A percentile compares a stretch with the other conserved stretches of the same genome.
These are phyloP conservation scores for Zarea fungicola DNA, from an alignment of 2,329 filamentous ascomycete species.

Conservation along the genomic window DNA sequence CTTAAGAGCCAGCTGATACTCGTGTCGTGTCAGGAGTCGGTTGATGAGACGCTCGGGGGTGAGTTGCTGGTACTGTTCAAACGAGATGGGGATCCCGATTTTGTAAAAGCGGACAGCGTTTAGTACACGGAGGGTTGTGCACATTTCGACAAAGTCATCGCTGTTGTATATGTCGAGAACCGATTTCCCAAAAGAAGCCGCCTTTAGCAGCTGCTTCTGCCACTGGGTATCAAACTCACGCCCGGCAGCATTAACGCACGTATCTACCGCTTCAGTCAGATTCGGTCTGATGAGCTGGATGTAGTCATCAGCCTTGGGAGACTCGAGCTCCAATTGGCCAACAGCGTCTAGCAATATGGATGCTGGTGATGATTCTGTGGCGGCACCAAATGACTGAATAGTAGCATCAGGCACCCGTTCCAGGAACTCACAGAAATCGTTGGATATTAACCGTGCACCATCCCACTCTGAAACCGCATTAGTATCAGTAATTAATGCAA, in stretches of 20 bases:
- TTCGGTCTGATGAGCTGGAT: slow-evolving; percentile 88
- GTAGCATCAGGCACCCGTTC: slow-evolving; percentile 85
- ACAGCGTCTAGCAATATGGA: slow-evolving; percentile 93
- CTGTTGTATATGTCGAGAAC: slow-evolving; percentile 96
- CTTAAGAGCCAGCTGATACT: slow-evolving; percentile 85
- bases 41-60: slow-evolving; percentile 85
- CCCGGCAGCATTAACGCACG: slow-evolving; percentile 87
- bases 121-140: slow-evolving; percentile 84
- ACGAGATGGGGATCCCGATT: slow-evolving; percentile 82
- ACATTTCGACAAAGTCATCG: slow-evolving; percentile 98
- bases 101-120: slow-evolving; percentile 91
- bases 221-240: slow-evolving; percentile 85
- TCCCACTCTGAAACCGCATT: slow-evolving; percentile 52
- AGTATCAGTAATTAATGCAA: slow-evolving; percentile 5
- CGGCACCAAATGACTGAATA: slow-evolving; percentile 82
- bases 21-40: slow-evolving; percentile 79
- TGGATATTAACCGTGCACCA: slow-evolving; percentile 84
- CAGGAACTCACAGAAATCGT: slow-evolving; percentile 95
- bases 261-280: slow-evolving; percentile 88
- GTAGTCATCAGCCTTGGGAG: slow-evolving; percentile 94
- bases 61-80: slow-evolving; percentile 87
- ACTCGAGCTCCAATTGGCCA: slow-evolving; percentile 84
- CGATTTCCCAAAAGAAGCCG: slow-evolving; percentile 95
- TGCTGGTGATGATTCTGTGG: slow-evolving; percentile 81
- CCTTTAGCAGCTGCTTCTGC: slow-evolving; percentile 95